Conservation (phyloP, 192 early-diverging fungal species). For the Entomortierella chlamydospora region DNA sequence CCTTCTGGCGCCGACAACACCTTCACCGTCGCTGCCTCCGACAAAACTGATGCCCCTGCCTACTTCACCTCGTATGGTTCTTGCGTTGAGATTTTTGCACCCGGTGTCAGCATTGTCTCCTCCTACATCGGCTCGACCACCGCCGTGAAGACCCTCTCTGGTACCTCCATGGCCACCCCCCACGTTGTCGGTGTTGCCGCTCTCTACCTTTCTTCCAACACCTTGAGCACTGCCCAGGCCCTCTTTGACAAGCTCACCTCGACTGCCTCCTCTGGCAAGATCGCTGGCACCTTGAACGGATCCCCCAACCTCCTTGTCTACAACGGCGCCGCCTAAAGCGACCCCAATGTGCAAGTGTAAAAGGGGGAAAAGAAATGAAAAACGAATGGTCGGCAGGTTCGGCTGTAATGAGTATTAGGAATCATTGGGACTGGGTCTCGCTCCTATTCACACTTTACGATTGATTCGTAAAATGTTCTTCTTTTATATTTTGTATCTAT, state of each 20-base stretch:
- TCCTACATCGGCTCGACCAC: slow-evolving; percentile 38
- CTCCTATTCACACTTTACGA: background rate
- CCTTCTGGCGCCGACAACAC: slow-evolving; percentile 58
- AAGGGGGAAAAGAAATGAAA: background rate
- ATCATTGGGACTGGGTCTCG: background rate
- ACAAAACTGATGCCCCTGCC: slow-evolving; percentile 52
- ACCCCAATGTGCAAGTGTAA: background rate
- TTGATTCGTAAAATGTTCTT: slow-evolving; percentile 2
- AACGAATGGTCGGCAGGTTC: slow-evolving; percentile 12
- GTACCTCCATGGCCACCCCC: slow-evolving; percentile 68
- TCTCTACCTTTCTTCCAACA: slow-evolving; percentile 52
- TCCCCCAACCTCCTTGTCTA: slow-evolving; percentile 23
- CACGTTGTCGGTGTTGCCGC: slow-evolving; percentile 65
- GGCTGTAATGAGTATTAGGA: background rate
- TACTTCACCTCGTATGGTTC: slow-evolving; percentile 61
- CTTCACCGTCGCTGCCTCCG: slow-evolving; percentile 58
- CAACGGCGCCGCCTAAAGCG: slow-evolving; percentile 23
- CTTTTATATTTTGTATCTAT: background rate
- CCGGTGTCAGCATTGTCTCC: slow-evolving; percentile 63
- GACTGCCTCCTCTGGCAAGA: background rate
- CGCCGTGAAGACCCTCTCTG: slow-evolving; percentile 57
- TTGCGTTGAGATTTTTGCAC: slow-evolving; percentile 72
- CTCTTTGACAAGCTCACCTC: slow-evolving; percentile 20
- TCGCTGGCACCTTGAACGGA: slow-evolving; percentile 17
- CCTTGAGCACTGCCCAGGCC: slow-evolving; percentile 13